Evolutionary conservation across 768 basidiomycete genomes (phyloP).

Genomic region (Saitozyma podzolica): DNA sequence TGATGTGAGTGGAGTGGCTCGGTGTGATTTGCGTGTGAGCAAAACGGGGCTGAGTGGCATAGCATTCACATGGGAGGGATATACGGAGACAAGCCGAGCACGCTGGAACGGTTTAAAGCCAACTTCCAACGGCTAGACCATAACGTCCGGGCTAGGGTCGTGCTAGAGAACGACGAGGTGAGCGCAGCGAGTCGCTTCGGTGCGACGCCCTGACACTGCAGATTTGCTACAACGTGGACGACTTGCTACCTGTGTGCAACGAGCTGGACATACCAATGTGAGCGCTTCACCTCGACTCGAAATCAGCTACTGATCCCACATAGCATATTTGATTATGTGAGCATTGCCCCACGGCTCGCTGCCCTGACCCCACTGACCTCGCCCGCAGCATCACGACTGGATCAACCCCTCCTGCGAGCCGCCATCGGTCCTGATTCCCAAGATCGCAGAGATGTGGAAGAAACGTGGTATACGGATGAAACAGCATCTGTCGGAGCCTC

Average conservation of each 20-base stretch:
- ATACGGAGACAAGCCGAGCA: slow-evolving; percentile 73
- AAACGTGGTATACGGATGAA: slow-evolving; percentile 80
- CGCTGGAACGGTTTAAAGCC: slow-evolving; percentile 70
- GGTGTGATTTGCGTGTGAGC: background rate
- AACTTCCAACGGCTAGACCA: slow-evolving; percentile 65
- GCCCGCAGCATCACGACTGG: slow-evolving; percentile 69
- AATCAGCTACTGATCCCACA: slow-evolving; percentile 6
- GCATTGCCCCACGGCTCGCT: background rate
- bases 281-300: slow-evolving; percentile 36
- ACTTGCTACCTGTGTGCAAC: slow-evolving; percentile 80
- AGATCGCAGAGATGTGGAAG: slow-evolving; percentile 71
- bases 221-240: slow-evolving; percentile 86
- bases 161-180: slow-evolving; percentile 94
- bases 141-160: slow-evolving; percentile 70
- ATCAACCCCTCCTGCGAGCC: slow-evolving; percentile 59
- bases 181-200: slow-evolving; percentile 14
- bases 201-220: slow-evolving; percentile 23
- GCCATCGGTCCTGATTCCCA: slow-evolving; percentile 66
- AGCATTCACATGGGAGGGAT: slow-evolving; percentile 68
- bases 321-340: slow-evolving; percentile 48
- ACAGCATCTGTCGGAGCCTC: slow-evolving; percentile 87
- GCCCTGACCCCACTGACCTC: background rate
- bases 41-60: slow-evolving; percentile 1
- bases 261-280: slow-evolving; percentile 71
- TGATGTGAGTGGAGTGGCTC: slow-evolving; percentile 65